phyloP scores from a whole-genome alignment of 306 rosid species.

The Calophaca sinica region DNA sequence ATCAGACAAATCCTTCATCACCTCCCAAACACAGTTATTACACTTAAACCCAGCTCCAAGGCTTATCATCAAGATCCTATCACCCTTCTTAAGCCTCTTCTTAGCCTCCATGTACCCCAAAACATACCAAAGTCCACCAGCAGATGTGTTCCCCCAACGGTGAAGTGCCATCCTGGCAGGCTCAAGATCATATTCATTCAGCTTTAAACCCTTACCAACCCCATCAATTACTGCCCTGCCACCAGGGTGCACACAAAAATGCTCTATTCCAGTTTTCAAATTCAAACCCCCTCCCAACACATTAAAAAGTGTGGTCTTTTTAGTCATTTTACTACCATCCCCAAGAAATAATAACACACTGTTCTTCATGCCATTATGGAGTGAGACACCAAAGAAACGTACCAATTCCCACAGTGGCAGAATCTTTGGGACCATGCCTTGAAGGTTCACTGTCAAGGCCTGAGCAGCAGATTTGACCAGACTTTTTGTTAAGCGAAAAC shows the following conservation, averaged over 20 bases:
- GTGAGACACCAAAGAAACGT: conserved; percentile 38
- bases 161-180: conserved; percentile 87
- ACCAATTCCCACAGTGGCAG: conserved; percentile 69
- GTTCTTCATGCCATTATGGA: background rate
- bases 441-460: conserved; percentile 70
- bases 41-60: conserved; percentile 95
- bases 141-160: conserved; percentile 87
- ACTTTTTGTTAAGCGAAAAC: conserved; percentile 73
- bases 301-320: conserved; percentile 17
- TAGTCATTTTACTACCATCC: background rate
- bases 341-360: conserved; percentile 46
- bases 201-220: conserved; percentile 68
- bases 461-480: conserved; percentile 71
- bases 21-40: conserved; percentile 93
- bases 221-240: conserved; percentile 84
- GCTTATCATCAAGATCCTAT: conserved; percentile 78
- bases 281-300: conserved; percentile 54
- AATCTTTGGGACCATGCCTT: conserved; percentile 57
- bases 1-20: conserved; percentile 64
- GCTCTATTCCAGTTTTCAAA: conserved; percentile 71
- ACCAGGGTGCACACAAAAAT: conserved; percentile 82
- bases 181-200: conserved; percentile 71
- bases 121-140: conserved; percentile 92
- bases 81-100: conserved; percentile 77
- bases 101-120: conserved; percentile 95